Conservation (phyloP, 2,329 filamentous ascomycete species). For the Cladosporium sp. region DNA sequence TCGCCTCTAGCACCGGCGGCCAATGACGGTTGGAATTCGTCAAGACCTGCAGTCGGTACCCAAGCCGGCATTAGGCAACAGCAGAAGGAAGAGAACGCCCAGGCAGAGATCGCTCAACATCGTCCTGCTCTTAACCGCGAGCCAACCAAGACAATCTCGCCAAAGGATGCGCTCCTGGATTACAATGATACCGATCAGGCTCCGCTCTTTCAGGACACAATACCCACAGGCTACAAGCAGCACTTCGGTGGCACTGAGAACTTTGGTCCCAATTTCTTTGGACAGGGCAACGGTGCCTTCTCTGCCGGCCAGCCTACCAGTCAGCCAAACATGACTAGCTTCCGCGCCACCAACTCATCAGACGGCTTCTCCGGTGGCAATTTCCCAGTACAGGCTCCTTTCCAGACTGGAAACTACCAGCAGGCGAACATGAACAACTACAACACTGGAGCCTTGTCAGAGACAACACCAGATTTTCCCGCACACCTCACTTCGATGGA, state of each 20-base stretch:
- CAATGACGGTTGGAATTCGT: slow-evolving; percentile 38
- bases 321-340: slow-evolving; percentile 37
- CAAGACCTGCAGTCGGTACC: slow-evolving; percentile 45
- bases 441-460: slow-evolving; percentile 24
- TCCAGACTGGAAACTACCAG: slow-evolving; percentile 26
- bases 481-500: slow-evolving; percentile 59
- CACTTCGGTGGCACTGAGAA: slow-evolving; percentile 30
- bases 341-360: slow-evolving; percentile 42
- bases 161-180: slow-evolving; percentile 85
- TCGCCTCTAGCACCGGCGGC: slow-evolving; percentile 43
- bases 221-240: slow-evolving; percentile 33
- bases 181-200: slow-evolving; percentile 73
- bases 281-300: slow-evolving; percentile 41
- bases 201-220: slow-evolving; percentile 64
- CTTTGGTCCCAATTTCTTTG: slow-evolving; percentile 43
- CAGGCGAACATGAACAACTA: slow-evolving; percentile 28
- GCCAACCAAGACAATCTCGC: slow-evolving; percentile 78
- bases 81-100: slow-evolving; percentile 58
- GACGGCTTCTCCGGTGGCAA: slow-evolving; percentile 27
- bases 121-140: slow-evolving; percentile 31
- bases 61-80: slow-evolving; percentile 60
- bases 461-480: slow-evolving; percentile 54
- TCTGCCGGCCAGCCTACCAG: slow-evolving; percentile 40
- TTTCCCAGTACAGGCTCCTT: slow-evolving; percentile 22
- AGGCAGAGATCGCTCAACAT: slow-evolving; percentile 34